A percentile compares a stretch with the other conserved stretches of the same genome.
phyloP scores from a whole-genome alignment of 2,329 filamentous ascomycete genomes.

The Neonectria hederae region DNA sequence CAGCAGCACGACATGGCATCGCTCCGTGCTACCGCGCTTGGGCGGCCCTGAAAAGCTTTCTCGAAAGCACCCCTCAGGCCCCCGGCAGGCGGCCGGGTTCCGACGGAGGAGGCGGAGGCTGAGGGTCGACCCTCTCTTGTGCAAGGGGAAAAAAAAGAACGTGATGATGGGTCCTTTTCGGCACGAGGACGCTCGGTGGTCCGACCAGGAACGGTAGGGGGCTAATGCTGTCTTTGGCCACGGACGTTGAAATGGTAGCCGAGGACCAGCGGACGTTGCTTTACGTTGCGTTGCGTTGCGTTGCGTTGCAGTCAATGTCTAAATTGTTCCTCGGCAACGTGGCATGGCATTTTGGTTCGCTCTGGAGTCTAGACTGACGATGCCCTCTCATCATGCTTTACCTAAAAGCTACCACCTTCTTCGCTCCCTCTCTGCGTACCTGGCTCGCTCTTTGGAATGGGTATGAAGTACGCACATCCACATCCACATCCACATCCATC shows the following conservation, averaged over 20 bases:
- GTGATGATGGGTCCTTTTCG: constrained; percentile 4
- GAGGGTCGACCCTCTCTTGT: constrained; percentile 7
- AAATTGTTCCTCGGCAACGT: constrained; percentile 9
- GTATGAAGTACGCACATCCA: not conserved
- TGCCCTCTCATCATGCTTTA: constrained; percentile 6
- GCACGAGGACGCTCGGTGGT: constrained; percentile 17
- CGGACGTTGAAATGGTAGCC: constrained; percentile 16
- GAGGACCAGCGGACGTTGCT: constrained; percentile 19
- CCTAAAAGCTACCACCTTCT: constrained; percentile 11
- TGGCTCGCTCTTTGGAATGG: constrained; percentile 30
- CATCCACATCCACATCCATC: constrained; percentile 4
- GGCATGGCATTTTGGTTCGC: not conserved
- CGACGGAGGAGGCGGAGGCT: constrained; percentile 1
- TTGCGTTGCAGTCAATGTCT: constrained; percentile 7
- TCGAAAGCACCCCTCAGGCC: not conserved
- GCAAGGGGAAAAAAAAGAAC: constrained; percentile 10
- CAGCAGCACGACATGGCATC: constrained; percentile 15
- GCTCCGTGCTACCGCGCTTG: constrained; percentile 10
- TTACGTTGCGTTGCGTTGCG: constrained; percentile 5
- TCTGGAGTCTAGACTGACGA: not conserved
- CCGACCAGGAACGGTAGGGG: constrained; percentile 3
- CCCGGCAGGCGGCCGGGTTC: constrained; percentile 2
- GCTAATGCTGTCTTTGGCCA: not conserved
- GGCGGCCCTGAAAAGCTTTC: not conserved
- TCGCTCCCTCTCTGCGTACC: not conserved